These are phyloP conservation scores for Cytospora chrysosperma DNA, from an alignment of 2,329 filamentous ascomycete genomes.

Conservation along the genomic window DNA sequence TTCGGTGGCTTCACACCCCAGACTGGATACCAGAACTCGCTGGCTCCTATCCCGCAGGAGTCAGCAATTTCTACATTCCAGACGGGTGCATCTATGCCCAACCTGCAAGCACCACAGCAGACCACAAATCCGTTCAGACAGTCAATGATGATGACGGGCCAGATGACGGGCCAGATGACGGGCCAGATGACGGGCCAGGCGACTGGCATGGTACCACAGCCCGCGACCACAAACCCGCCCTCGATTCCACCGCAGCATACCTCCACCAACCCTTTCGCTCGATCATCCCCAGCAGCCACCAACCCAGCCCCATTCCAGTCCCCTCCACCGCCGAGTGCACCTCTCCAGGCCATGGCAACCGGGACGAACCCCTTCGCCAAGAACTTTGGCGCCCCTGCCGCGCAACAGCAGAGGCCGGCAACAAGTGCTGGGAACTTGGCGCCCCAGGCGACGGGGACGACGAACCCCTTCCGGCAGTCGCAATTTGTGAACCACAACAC, in stretches of 20 bases:
- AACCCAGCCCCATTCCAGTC: conserved; percentile 45
- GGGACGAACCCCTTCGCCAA: conserved; percentile 62
- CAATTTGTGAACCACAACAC: conserved; percentile 87
- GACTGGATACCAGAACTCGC: conserved; percentile 50
- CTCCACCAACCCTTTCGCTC: conserved; percentile 86
- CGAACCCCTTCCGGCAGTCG: conserved; percentile 92
- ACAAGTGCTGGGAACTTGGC: conserved; percentile 54
- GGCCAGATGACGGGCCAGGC: conserved; percentile 53
- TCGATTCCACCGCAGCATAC: conserved; percentile 48
- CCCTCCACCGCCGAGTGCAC: conserved; percentile 37
- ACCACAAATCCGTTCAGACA: conserved; percentile 92
- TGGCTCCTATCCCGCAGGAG: conserved; percentile 60
- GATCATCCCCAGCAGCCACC: conserved; percentile 47
- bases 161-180: conserved; percentile 55
- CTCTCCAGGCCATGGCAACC: conserved; percentile 50
- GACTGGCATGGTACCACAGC: conserved; percentile 44
- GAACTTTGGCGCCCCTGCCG: conserved; percentile 38
- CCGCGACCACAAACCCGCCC: conserved; percentile 41
- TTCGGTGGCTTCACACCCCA: conserved; percentile 82
- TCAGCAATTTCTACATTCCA: conserved; percentile 49
- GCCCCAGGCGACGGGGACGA: conserved; percentile 80
- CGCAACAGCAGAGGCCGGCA: conserved; percentile 43
- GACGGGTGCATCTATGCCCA: conserved; percentile 43
- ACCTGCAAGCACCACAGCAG: conserved; percentile 52
- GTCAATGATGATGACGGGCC: conserved; percentile 71